Base-by-base conservation (phyloP, 345 rosid genomes). In the Aegle marmelos region DNA sequence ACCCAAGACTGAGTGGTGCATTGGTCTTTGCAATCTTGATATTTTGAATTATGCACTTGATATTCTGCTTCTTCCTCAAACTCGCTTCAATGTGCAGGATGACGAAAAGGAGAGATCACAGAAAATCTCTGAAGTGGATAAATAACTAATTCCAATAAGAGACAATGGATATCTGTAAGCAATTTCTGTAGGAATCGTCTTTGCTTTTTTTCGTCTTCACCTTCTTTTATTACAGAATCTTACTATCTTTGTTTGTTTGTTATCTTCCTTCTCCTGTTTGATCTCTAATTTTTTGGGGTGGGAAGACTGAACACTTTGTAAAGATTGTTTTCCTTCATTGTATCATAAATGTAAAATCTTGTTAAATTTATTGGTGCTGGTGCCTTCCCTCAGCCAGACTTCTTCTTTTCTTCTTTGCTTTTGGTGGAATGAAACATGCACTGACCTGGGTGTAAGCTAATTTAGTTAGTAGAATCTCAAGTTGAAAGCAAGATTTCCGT, bases 21-120 rank as follows among this genome's bases (percentile, higher is more conserved):
- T 19, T 2, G 33, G 24, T 57, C 27, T 59, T 34, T 58, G 11
- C 14, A 30, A 37, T 39, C 5, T 56, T 33, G 19, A 13, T 36
- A 19, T 7, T 16, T 76, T 39, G 48, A 6, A 16, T 11, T 62
- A 53, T 61, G 41, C 63, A 45, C 36, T 63, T 59, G 67, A n/a
- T 57, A 14, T 58, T n/a, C 24, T 34, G 39, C 7, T 3, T 37
- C 9, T 7, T 54, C 61, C 39, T 64, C 28, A 45, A 73, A 60
- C 73, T 80, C 31, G 36, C 66, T 37, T 39, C 60, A 60, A 78
- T 59, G 5, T 66, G 77, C 60, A 87, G 89, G 91, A 86, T 82
- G 87, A 83, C 1, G 89, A 87, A 81, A 86, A 87, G 70, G 81
- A 77, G 78, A 83, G 80, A 74, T 63, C 67, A 62, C 77, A 81